phyloP scores from a whole-genome alignment of 805 yeast genomes.

The Metschnikowia orientalis region DNA sequence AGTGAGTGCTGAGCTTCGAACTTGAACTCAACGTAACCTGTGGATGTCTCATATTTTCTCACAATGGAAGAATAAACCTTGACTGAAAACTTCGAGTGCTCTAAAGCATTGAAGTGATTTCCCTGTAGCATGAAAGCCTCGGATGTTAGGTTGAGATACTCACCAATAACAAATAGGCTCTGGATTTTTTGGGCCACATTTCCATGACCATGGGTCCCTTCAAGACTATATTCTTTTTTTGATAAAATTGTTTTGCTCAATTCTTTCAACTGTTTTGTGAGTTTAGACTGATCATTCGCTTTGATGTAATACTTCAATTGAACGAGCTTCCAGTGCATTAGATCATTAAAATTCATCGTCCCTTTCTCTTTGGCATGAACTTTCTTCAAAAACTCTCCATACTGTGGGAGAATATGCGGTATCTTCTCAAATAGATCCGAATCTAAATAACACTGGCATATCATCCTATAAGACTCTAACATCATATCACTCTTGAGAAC shows the following conservation, averaged over 20 bases:
- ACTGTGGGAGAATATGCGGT: constrained; percentile 16
- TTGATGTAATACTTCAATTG: constrained; percentile 28
- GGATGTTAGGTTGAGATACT: constrained; percentile 32
- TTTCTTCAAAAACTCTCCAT: constrained; percentile 10
- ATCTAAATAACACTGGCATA: constrained; percentile 7
- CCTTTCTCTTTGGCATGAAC: not conserved
- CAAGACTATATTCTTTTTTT: constrained; percentile 27
- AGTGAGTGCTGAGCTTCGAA: constrained; percentile 35
- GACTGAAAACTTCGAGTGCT: constrained; percentile 45
- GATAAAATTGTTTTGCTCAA: constrained; percentile 22
- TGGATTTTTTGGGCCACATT: constrained; percentile 20
- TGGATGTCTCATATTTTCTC: constrained; percentile 31
- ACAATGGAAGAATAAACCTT: constrained; percentile 52
- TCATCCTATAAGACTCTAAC: constrained; percentile 6
- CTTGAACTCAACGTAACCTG: constrained; percentile 25
- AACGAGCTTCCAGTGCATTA: constrained; percentile 24
- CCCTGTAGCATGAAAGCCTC: constrained; percentile 17
- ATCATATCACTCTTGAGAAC: not conserved
- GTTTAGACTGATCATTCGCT: constrained; percentile 17
- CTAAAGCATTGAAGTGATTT: constrained; percentile 27
- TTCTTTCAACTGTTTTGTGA: constrained; percentile 22
- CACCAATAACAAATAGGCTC: constrained; percentile 30
- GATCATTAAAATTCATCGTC: constrained; percentile 10
- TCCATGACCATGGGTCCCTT: constrained; percentile 7
- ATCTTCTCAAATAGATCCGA: constrained; percentile 5